Evolutionary conservation across 2,329 filamentous ascomycete species (phyloP), one percentile per base, ranked within the genome.

Genomic region (Pseudogymnoascus sp.): DNA sequence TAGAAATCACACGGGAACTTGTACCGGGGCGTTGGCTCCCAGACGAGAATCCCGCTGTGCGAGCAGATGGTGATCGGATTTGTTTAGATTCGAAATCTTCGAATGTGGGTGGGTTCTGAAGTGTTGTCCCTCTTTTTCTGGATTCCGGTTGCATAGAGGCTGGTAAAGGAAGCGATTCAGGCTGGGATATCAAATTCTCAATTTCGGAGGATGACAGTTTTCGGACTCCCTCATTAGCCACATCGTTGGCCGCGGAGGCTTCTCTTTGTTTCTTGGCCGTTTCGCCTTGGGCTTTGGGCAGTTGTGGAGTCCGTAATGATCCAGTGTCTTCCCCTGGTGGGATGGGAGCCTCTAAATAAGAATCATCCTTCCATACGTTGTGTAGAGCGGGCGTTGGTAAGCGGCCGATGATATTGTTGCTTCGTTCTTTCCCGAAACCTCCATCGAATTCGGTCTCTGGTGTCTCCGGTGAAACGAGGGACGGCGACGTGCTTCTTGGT

Each of bases 121-220:
- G 41, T 6, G 19, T 62, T 8, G 24, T 26, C 59, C 59, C 59
- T 60, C 38, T 40, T 26, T 41, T 60, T 41, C 35, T 60, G 7
- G 38, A 40, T 24, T 60, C 59, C 5, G 59, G 59, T 71, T 68
- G 65, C 64, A 69, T 50, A 63, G 65, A 64, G 12, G 79, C 72
- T 1, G 81, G 81, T 0, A 87, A 72, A 11, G 85, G 84, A 1
- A 88, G 74, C 0, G 84, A 86, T 28, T 84, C 82, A 5, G 83
- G 83, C 1, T 81, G 78, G 28, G 78, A 80, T 12, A 82, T 80
- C 64, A 88, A 73, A 64, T 84, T 81, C 61, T 84, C 80, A 70
- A 87, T 85, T 68, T 85, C 82, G 38, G 78, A 81, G 6, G 82
- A 82, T 0, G 84, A 85, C 26, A 87, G 76, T 38, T 82, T 80